These are phyloP conservation scores for Serpula lacrymans DNA, from an alignment of 768 basidiomycete genomes.

Conservation along the genomic window DNA sequence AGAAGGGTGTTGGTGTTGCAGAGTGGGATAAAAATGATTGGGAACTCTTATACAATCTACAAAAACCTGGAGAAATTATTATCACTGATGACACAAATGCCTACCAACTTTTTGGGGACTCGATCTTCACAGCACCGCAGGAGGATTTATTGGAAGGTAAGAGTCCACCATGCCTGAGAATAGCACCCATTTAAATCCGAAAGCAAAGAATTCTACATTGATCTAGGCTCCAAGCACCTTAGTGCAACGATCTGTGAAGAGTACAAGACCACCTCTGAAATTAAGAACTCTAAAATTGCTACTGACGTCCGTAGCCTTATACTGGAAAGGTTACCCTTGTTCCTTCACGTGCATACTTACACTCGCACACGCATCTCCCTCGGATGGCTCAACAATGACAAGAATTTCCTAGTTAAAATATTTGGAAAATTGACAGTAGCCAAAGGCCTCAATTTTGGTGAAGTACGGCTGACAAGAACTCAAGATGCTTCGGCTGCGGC, in stretches of 20 bases:
- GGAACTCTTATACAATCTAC: conserved; percentile 70
- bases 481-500: conserved; percentile 70
- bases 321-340: conserved; percentile 76
- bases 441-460: conserved; percentile 52
- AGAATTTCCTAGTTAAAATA: conserved; percentile 61
- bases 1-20: conserved; percentile 23
- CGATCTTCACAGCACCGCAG: conserved; percentile 71
- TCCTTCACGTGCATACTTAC: conserved; percentile 76
- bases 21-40: conserved; percentile 66
- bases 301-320: conserved; percentile 54
- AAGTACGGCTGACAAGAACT: conserved; percentile 40
- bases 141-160: conserved; percentile 85
- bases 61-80: conserved; percentile 62
- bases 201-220: conserved; percentile 59
- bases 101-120: conserved; percentile 68
- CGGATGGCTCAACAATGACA: conserved; percentile 53
- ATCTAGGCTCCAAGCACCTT: conserved; percentile 67
- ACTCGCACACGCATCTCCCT: conserved; percentile 44
- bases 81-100: conserved; percentile 81
- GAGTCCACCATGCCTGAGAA: not conserved
- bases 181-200: not conserved
- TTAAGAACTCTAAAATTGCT: conserved; percentile 30
- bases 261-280: conserved; percentile 42
- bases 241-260: conserved; percentile 68
- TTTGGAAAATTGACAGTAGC: conserved; percentile 58